Evolutionary conservation across 257 asterid genomes (phyloP).

Genomic region (Solanum chmielewskii): DNA sequence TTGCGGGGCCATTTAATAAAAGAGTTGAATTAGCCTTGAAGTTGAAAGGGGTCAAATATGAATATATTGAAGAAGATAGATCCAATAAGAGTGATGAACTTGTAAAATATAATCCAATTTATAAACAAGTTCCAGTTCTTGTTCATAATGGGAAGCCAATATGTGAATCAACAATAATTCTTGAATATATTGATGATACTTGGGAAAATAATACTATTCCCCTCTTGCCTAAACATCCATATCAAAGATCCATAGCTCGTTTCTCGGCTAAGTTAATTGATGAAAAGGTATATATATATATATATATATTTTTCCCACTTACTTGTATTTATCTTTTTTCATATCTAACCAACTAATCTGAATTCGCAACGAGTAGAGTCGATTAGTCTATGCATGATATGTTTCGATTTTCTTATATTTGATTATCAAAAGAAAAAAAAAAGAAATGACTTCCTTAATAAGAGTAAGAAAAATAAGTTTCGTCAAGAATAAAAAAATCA

Average conservation of each 20-base stretch:
- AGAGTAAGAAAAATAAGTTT: too few relatives aligned
- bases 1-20: not conserved
- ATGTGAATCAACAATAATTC: not conserved
- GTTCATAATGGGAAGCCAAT: not conserved
- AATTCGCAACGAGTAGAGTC: not conserved
- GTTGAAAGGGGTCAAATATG: not conserved
- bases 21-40: not conserved
- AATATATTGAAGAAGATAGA: not conserved
- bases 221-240: not conserved
- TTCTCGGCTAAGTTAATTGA: not conserved
- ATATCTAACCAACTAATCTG: not conserved
- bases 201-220: not conserved
- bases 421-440: too few relatives aligned
- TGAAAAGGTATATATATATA: not conserved
- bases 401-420: not conserved
- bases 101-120: not conserved
- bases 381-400: not conserved
- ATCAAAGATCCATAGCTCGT: not conserved
- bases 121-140: not conserved
- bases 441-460: too few relatives aligned
- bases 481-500: not conserved
- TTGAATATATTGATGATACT: not conserved
- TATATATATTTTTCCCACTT: not conserved
- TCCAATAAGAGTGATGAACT: not conserved
- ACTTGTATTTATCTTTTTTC: not conserved